These are phyloP conservation scores for Huiozyma naganishii DNA, from an alignment of 805 yeast species.

Conservation along the genomic window DNA sequence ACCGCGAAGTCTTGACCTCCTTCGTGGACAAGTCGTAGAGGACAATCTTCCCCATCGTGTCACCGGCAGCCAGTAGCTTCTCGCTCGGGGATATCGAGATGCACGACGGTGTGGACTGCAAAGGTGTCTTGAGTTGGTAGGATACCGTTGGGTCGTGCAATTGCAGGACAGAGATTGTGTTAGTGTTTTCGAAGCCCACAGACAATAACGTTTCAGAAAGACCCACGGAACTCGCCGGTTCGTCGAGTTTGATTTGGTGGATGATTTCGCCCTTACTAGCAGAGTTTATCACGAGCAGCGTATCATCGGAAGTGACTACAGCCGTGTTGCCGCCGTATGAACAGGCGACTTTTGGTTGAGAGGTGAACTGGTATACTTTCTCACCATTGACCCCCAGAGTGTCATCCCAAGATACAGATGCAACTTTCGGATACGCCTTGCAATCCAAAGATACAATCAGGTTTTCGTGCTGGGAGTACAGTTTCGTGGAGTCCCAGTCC, in stretches of 20 bases:
- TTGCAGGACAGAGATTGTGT: constrained; percentile 33
- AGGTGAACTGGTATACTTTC: constrained; percentile 22
- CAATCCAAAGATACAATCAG: constrained; percentile 45
- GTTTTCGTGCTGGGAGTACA: constrained; percentile 45
- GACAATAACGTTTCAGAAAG: constrained; percentile 35
- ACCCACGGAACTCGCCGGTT: constrained; percentile 38
- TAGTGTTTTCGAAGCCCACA: constrained; percentile 37
- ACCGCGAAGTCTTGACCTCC: constrained; percentile 64
- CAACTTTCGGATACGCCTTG: constrained; percentile 25
- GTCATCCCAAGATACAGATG: constrained; percentile 87
- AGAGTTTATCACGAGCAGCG: constrained; percentile 27
- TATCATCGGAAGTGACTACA: constrained; percentile 37
- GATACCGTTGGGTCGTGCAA: constrained; percentile 23
- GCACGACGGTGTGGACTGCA: constrained; percentile 53
- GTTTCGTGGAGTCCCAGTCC: constrained; percentile 41
- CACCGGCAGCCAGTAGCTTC: constrained; percentile 70
- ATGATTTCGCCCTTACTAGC: constrained; percentile 23
- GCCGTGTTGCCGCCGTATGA: constrained; percentile 26
- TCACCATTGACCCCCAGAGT: constrained; percentile 35
- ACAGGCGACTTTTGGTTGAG: constrained; percentile 41
- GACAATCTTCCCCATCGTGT: constrained; percentile 74
- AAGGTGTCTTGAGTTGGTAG: constrained; percentile 29
- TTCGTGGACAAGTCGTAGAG: constrained; percentile 48
- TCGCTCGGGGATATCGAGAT: constrained; percentile 65
- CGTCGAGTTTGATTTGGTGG: constrained; percentile 26